Base-by-base conservation (phyloP, 768 basidiomycete genomes). In the Clitopilus hobsonii region DNA sequence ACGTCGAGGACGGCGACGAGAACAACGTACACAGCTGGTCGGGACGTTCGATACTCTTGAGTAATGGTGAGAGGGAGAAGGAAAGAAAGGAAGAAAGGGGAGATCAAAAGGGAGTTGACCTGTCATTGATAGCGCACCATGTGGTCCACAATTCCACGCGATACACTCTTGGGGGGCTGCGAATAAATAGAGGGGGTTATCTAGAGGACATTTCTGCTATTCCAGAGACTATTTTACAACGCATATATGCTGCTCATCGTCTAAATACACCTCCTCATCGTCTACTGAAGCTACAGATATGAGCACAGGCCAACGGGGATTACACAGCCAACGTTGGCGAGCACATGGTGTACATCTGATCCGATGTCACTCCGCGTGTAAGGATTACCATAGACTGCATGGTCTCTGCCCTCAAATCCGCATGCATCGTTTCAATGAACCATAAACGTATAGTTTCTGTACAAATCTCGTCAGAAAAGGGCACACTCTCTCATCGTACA, bases 371-470 rank as follows among this genome's bases (percentile, higher is more conserved):
- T 72, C 71, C 59, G 67, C 54, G 68, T 69, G 25, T 53, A 61
- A 25, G 57, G 58, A 47, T 48, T 53, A 45, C 53, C 49, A 22
- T 30, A 49, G 48, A 81, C 67, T 36, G 29, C 29, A 30, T 30
- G 29, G 29, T 30, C 29, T 64, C 16, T 53, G 60, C 65, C 25
- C 53, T 57, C 20, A 77, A 77, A 1, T n/a, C 56, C 54, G 16
- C 60, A 59, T 30, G 83, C 70, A 41, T 56, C 26, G 23, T 62
- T 63, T 55, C n/a, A n/a, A n/a, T 85, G 83, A 3, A 74, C 74
- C 20, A 69, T 70, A 11, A 88, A 69, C 24, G n/a, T 85, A 91
- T 52, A 65, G 58, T 70, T 78, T 81, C 86, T 87, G 65, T 32
- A 51, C n/a, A 1, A 13, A 16, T 24, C 10, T 36, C n/a, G 38